Evolutionary conservation across 1,139 yeast genomes (phyloP).

Genomic region (Suhomyces anneliseae): DNA sequence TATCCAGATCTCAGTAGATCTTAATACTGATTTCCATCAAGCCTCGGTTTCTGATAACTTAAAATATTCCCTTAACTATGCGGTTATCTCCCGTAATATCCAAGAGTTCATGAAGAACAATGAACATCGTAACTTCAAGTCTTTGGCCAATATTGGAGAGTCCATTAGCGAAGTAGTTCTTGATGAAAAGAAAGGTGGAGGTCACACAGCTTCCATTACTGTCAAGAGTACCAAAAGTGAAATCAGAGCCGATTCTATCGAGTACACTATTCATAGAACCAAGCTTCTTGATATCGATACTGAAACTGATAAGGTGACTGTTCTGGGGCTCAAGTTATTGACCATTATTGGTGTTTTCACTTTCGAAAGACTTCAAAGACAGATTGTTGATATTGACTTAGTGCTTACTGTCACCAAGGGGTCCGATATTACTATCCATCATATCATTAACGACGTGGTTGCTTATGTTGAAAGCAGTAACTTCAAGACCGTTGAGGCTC

Average conservation of each 20-base stretch:
- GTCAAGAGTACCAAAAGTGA: conserved; percentile 54
- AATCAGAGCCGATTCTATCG: conserved; percentile 54
- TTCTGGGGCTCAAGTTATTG: conserved; percentile 56
- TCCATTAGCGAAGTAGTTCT: conserved; percentile 50
- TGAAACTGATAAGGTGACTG: conserved; percentile 30
- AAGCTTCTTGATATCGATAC: conserved; percentile 10
- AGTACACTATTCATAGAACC: conserved; percentile 36
- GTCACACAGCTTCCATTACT: conserved; percentile 45
- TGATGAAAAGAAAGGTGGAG: conserved; percentile 51
- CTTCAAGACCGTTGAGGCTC: conserved; percentile 91
- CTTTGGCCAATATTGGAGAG: conserved; percentile 58
- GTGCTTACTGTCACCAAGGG: conserved; percentile 30
- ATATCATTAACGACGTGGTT: conserved; percentile 48
- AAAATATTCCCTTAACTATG: conserved; percentile 81
- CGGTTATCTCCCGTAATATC: conserved; percentile 70
- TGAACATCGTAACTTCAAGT: conserved; percentile 49
- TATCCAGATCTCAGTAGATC: conserved; percentile 54
- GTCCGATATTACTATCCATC: conserved; percentile 32
- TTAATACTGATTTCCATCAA: conserved; percentile 65
- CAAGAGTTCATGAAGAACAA: conserved; percentile 49
- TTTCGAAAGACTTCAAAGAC: conserved; percentile 80
- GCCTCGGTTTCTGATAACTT: conserved; percentile 80
- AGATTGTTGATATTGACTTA: conserved; percentile 66
- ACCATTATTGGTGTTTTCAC: conserved; percentile 90
- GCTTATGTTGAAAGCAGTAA: conserved; percentile 68